phyloP scores from a whole-genome alignment of 2,329 filamentous ascomycete genomes.

The Sporothrix humicola region DNA sequence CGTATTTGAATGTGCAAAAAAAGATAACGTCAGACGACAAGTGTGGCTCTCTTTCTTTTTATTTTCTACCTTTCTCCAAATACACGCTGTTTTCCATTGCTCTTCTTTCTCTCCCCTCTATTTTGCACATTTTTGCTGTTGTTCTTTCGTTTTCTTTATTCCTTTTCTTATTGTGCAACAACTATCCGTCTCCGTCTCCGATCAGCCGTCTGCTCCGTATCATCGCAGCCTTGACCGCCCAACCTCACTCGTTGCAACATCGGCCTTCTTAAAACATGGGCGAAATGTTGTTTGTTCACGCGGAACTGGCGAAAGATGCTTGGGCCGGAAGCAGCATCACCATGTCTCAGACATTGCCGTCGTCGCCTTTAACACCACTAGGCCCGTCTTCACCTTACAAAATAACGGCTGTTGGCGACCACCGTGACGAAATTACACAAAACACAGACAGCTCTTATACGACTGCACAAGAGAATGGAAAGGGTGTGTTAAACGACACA shows the following conservation, averaged over 20 bases:
- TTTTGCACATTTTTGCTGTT: background rate
- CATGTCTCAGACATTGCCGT: background rate
- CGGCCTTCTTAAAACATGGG: background rate
- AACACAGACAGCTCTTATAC: background rate
- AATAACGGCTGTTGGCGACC: background rate
- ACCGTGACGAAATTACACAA: background rate
- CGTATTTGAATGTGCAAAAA: background rate
- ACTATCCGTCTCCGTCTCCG: no score
- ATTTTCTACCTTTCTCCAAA: background rate
- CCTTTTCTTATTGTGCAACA: background rate
- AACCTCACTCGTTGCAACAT: no score
- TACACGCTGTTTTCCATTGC: background rate
- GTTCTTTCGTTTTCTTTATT: background rate
- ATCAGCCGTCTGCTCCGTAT: background rate
- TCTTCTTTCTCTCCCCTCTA: background rate
- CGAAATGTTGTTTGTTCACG: conserved; percentile 10
- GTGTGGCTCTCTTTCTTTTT: background rate
- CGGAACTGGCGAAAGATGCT: background rate
- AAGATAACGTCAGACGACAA: background rate
- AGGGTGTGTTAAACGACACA: background rate
- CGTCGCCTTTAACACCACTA: background rate
- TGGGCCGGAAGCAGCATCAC: background rate
- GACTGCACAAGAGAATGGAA: no score
- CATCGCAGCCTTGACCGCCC: background rate
- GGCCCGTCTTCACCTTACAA: background rate